Evolutionary conservation across 2,329 filamentous ascomycete genomes (phyloP).

Genomic region (Cladosporium sp.): DNA sequence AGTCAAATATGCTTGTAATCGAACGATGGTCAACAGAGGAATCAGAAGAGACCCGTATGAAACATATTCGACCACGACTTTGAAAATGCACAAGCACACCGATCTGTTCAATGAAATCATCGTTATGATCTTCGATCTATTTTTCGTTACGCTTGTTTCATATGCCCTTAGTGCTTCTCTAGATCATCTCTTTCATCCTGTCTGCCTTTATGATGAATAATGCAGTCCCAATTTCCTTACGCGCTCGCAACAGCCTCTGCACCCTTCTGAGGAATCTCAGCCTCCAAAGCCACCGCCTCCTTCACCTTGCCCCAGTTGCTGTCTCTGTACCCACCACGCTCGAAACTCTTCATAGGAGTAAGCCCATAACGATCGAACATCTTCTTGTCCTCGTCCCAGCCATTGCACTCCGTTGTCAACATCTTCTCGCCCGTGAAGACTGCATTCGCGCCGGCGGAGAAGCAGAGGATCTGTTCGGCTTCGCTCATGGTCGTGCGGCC

Average conservation of each 20-base stretch:
- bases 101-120: neutral
- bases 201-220: constrained; percentile 6
- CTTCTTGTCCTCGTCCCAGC: constrained; percentile 82
- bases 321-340: constrained; percentile 38
- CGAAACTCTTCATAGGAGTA: constrained; percentile 65
- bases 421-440: constrained; percentile 96
- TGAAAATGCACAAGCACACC: neutral
- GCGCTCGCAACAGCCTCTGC: constrained; percentile 1
- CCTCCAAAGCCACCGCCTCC: constrained; percentile 19
- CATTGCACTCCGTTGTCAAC: constrained; percentile 87
- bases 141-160: neutral
- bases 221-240: neutral
- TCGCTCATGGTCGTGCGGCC: constrained; percentile 82
- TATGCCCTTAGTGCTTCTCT: neutral
- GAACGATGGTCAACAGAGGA: too few species aligned
- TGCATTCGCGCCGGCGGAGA: constrained; percentile 90
- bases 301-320: constrained; percentile 34
- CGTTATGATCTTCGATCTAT: neutral
- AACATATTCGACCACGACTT: neutral
- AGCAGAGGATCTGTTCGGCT: constrained; percentile 86
- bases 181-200: neutral
- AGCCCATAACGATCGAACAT: constrained; percentile 86
- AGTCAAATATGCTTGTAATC: too few species aligned
- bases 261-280: neutral
- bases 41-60: too few species aligned